A percentile compares a stretch with the other conserved stretches of the same genome.
phyloP scores from a whole-genome alignment of 1,284 basidiomycete species.

The Grifola frondosa region DNA sequence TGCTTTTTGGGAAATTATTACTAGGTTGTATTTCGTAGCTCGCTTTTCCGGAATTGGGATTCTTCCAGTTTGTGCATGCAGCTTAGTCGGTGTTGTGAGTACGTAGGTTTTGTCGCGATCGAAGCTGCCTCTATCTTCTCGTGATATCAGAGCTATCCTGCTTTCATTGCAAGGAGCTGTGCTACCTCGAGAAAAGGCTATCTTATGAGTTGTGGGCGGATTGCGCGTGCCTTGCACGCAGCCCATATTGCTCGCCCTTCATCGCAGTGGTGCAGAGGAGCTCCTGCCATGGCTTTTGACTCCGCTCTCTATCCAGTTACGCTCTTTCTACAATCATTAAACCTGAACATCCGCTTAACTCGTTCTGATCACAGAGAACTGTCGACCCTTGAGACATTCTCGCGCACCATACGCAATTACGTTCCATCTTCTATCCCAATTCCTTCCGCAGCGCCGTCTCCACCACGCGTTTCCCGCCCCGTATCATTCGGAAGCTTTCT shows the following conservation, averaged over 20 bases:
- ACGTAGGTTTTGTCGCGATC: slow-evolving; percentile 6
- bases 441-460: slow-evolving; percentile 45
- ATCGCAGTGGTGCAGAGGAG: too few species aligned
- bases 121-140: too few species aligned
- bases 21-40: background rate
- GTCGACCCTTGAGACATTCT: slow-evolving; percentile 49
- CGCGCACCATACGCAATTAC: slow-evolving; percentile 50
- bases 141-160: too few species aligned
- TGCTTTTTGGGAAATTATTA: background rate
- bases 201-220: slow-evolving; percentile 6
- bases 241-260: background rate
- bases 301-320: slow-evolving; percentile 1
- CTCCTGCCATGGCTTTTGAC: slow-evolving; percentile 6
- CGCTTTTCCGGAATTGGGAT: background rate
- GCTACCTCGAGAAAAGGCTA: too few species aligned
- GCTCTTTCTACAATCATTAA: slow-evolving; percentile 8
- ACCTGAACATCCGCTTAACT: slow-evolving; percentile 10
- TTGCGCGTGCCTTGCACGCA: background rate
- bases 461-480: slow-evolving; percentile 49
- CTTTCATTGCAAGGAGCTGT: too few species aligned
- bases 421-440: slow-evolving; percentile 53
- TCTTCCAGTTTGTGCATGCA: background rate
- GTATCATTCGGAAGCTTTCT: slow-evolving; percentile 47
- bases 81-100: slow-evolving; percentile 2
- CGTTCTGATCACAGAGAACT: slow-evolving; percentile 36